Conservation (phyloP, 2,329 filamentous ascomycete genomes). For the Aspergillus hiratsukae region DNA sequence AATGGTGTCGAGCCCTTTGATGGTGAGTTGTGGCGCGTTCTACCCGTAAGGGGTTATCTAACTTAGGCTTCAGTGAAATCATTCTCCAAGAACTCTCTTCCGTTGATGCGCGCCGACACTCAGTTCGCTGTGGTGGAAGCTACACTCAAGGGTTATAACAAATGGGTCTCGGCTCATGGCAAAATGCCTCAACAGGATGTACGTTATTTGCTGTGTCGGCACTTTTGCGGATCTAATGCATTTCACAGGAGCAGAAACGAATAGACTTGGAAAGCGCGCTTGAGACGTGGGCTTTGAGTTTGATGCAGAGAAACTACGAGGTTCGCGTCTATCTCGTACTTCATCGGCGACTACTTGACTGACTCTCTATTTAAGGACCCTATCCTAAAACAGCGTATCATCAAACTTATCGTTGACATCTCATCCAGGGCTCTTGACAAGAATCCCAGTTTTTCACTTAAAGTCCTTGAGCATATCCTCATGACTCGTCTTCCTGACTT, state of each 20-base stretch:
- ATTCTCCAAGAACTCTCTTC: slow-evolving; percentile 39
- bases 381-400: slow-evolving; percentile 72
- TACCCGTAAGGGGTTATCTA: neutral
- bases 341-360: neutral
- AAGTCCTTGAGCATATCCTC: slow-evolving; percentile 85
- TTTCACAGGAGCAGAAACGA: slow-evolving; percentile 33
- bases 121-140: slow-evolving; percentile 87
- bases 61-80: slow-evolving; percentile 25
- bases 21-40: slow-evolving; percentile 42
- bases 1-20: slow-evolving; percentile 64
- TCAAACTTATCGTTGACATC: slow-evolving; percentile 79
- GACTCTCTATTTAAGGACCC: slow-evolving; percentile 57
- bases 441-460: slow-evolving; percentile 76
- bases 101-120: slow-evolving; percentile 69
- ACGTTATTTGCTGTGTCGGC: slow-evolving; percentile 11
- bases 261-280: slow-evolving; percentile 35
- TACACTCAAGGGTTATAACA: slow-evolving; percentile 80
- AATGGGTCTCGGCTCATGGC: slow-evolving; percentile 62
- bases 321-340: slow-evolving; percentile 16
- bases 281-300: slow-evolving; percentile 38
- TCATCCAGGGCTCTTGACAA: slow-evolving; percentile 75
- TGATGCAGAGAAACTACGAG: slow-evolving; percentile 40
- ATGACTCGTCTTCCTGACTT: slow-evolving; percentile 73
- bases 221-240: neutral
- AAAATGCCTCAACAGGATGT: slow-evolving; percentile 49